phyloP scores from a whole-genome alignment of 257 asterid species.

The Linderniella brevidens region DNA sequence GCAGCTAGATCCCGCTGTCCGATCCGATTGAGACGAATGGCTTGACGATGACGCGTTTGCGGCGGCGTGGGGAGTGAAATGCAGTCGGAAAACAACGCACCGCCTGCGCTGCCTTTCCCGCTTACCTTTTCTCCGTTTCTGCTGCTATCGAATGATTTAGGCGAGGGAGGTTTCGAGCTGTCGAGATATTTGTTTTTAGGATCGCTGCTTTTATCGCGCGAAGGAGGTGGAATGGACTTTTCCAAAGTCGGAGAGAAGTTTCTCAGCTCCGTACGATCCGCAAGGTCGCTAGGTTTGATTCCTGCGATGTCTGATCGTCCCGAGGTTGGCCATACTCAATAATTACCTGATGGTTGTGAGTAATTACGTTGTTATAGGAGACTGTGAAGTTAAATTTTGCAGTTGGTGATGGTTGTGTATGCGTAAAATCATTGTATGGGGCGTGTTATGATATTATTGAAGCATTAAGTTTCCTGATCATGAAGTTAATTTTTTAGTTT shows the following conservation, averaged over 20 bases:
- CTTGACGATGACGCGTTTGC: not conserved
- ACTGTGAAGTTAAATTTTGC: too few species aligned
- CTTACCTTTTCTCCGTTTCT: slow-evolving; percentile 61
- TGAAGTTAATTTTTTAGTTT: too few species aligned
- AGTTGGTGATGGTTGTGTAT: too few species aligned
- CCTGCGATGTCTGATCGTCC: slow-evolving; percentile 73
- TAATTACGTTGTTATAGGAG: too few species aligned
- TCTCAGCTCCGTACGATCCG: slow-evolving; percentile 95
- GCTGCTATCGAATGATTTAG: slow-evolving; percentile 56
- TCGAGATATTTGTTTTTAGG: slow-evolving; percentile 81
- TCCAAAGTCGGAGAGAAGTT: slow-evolving; percentile 97
- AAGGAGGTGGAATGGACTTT: slow-evolving; percentile 85
- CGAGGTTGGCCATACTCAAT: slow-evolving; percentile 27
- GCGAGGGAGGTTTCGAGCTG: slow-evolving; percentile 76
- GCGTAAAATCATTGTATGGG: too few species aligned
- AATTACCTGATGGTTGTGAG: not conserved
- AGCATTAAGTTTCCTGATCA: too few species aligned
- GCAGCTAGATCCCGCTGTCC: too few species aligned
- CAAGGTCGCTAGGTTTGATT: slow-evolving; percentile 86
- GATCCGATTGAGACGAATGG: too few species aligned
- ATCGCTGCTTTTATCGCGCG: slow-evolving; percentile 77
- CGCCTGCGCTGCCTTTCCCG: slow-evolving; percentile 38
- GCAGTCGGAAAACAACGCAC: slow-evolving; percentile 52
- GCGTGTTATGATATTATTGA: too few species aligned
- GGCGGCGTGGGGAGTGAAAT: slow-evolving; percentile 53